Percentiles rank a stretch among this genome's conserved stretches.
Evolutionary conservation across 345 rosid species (phyloP).

Genomic region (Mallotus nudiflorus): DNA sequence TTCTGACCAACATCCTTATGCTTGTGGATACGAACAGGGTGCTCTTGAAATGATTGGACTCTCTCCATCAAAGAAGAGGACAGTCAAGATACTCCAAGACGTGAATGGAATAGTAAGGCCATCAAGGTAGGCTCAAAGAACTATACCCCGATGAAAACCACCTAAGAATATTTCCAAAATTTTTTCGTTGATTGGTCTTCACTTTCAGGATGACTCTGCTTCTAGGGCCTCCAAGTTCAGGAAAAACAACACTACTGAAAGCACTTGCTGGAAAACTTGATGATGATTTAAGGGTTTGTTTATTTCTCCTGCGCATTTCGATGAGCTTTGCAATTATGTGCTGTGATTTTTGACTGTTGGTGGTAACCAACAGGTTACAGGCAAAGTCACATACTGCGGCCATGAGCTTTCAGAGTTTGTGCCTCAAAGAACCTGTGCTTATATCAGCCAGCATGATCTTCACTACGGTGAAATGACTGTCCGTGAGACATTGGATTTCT

Average conservation of each 20-base stretch:
- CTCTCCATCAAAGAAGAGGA: constrained; percentile 41
- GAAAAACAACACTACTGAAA: constrained; percentile 41
- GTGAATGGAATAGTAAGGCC: constrained; percentile 42
- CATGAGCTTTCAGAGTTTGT: constrained; percentile 44
- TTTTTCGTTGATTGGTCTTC: no score
- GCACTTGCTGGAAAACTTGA: constrained; percentile 44
- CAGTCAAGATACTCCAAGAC: constrained; percentile 38
- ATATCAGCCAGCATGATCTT: constrained; percentile 45
- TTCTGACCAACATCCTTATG: not conserved
- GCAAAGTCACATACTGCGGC: constrained; percentile 49
- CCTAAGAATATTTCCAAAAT: no score
- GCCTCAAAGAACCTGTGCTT: constrained; percentile 48
- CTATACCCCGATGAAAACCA: not conserved
- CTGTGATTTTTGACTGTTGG: not conserved
- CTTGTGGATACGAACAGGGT: constrained; percentile 20
- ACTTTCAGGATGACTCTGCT: constrained; percentile 42
- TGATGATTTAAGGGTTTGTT: constrained; percentile 32
- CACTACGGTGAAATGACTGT: constrained; percentile 50
- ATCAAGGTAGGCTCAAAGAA: constrained; percentile 29
- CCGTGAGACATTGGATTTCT: constrained; percentile 48
- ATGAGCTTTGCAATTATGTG: not conserved
- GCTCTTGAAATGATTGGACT: constrained; percentile 30
- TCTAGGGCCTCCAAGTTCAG: constrained; percentile 45
- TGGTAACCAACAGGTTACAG: constrained; percentile 27
- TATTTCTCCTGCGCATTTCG: not conserved